Evolutionary conservation across 164 flowering plant species (phyloP), one percentile per base, ranked within the genome.

Genomic region (Buxus sempervirens): DNA sequence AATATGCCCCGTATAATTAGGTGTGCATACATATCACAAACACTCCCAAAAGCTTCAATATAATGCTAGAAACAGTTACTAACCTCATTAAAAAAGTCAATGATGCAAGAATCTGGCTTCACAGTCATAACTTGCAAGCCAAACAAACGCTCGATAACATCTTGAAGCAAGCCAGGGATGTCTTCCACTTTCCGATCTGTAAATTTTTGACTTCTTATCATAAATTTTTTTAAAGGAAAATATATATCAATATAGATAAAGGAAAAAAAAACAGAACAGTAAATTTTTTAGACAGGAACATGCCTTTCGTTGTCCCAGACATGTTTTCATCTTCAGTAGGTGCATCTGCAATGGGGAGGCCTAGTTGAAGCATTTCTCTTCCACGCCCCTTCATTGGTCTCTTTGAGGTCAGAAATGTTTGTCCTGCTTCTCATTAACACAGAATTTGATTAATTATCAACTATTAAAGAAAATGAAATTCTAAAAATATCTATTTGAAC

Each of bases 321-420:
- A 72, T 55, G 70, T 22, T 78, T 60, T 87, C 94, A 77, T 86
- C 96, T 59, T 87, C 93, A 25, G 72, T 64, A 73, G 88, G 91
- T 51, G 82, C 77, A 76, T 90, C 96, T 19, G 75, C 83, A 71
- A 86, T 71, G 1, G 96, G 87, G 56, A 79, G 41, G 23, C 98
- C 96, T 54, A 93, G 67, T 73, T 93, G 98, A 75, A 93, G 84
- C 79, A 85, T 83, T 80, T 93, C 96, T 80, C 98, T 83, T 58
- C 96, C 98, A 77, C 81, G 93, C 62, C 98, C 98, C 73, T 77
- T 87, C 76, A 78, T 82, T 62, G 96, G 98, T 76, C 91, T 85
- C 81, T 84, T 89, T 55, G 84, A 84, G 51, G 69, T 75, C 42
- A 80, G 77, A 83, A 76, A 93, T 19, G 91, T 77, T 53, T 83